Base-by-base conservation (phyloP, 192 early-diverging fungal species). In the Linnemannia hyalina region DNA sequence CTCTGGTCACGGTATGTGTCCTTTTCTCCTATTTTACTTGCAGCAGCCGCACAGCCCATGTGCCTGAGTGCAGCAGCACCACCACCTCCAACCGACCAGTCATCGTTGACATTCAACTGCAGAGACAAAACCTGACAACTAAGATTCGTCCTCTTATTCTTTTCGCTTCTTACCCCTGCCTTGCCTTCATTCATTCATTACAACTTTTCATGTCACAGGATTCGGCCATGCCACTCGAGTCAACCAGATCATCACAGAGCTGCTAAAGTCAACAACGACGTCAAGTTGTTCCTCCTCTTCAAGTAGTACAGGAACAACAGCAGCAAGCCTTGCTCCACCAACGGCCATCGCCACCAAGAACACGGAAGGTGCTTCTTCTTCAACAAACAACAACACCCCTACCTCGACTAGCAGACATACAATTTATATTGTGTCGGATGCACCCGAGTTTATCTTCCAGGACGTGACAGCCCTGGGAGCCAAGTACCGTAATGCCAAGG, bases 161-260 rank as follows among this genome's bases (percentile, higher is more conserved):
- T 40, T 9, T 69, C 36, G 0, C 23, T 65, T 15, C n/a, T 42
- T 26, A n/a, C 46, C 73, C 49, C 32, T 20, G 73, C 38, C 38
- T 10, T 40, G 4, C 29, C 38, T 4, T 32, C 13, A 20, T 57
- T 32, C 13, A 20, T 57, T 44, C 57, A 38, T 44, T 73, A 54
- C 54, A 36, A 78, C 68, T 75, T 22, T 38, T 63, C 68, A 60
- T n/a, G 44, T 20, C 47, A 68, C 46, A 92, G 91, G 91, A 36
- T 92, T 88, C 87, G 91, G 91, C 32, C 91, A 92, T 87, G 91
- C 91, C 57, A 92, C 91, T 15, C 80, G 91, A 73, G 91, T 90
- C 36, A 90, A 90, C 75, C 91, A 92, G 81, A 82, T 92, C 73
- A 90, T 91, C 35, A 76, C 84, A 18, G 90, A 92, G 46, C 81